phyloP scores from a whole-genome alignment of 108 stramenopile genomes.

The Craspedostauros australis region DNA sequence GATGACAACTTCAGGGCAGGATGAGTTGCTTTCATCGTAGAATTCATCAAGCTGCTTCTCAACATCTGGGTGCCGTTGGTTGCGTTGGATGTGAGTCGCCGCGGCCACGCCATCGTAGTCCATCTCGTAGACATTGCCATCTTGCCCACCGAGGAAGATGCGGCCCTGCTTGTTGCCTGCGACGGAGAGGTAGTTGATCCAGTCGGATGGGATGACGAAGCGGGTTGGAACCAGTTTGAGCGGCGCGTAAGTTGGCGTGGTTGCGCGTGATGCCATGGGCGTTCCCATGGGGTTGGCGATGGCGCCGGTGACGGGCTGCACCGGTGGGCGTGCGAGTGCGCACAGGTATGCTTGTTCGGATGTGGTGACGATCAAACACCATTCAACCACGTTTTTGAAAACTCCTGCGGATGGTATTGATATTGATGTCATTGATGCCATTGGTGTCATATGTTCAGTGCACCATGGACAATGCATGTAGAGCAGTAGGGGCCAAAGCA shows the following conservation, averaged over 20 bases:
- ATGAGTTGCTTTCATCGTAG: constrained; percentile 34
- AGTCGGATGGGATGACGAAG: constrained; percentile 82
- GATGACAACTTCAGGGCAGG: constrained; percentile 18
- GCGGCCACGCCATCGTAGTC: constrained; percentile 55
- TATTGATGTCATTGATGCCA: too few relatives aligned
- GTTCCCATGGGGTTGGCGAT: too few relatives aligned
- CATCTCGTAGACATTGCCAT: constrained; percentile 92
- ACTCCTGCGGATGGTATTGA: constrained; percentile 73
- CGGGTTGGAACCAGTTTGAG: constrained; percentile 65
- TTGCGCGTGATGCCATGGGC: background rate
- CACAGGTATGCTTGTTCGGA: constrained; percentile 87
- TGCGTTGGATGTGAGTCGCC: constrained; percentile 5
- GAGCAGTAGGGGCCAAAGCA: too few relatives aligned
- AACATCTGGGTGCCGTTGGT: constrained; percentile 5
- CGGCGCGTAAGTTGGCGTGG: background rate
- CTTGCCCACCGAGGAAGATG: constrained; percentile 93
- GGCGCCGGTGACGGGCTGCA: background rate
- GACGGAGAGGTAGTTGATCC: constrained; percentile 75
- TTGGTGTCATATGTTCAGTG: too few relatives aligned
- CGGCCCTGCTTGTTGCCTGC: constrained; percentile 71
- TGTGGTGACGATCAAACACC: constrained; percentile 88
- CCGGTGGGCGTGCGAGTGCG: constrained; percentile 43
- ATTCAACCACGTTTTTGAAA: constrained; percentile 76
- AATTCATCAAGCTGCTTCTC: constrained; percentile 32
- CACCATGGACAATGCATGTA: too few relatives aligned